Percentiles rank a stretch among this genome's conserved stretches.
Conservation (phyloP, 1,139 yeast species). For the Debaryomyces sp. region DNA sequence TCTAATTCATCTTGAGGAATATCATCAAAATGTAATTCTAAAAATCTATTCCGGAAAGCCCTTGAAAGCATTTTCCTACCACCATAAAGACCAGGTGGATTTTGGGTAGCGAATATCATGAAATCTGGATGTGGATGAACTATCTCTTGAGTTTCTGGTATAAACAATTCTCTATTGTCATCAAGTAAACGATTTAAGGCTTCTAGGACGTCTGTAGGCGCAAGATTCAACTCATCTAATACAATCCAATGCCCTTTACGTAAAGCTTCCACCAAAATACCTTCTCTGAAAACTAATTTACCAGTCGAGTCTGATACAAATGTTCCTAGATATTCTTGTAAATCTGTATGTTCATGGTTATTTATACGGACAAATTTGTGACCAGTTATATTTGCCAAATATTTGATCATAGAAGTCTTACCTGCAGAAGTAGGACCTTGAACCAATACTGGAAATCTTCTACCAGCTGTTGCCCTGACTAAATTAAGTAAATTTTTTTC, state of each 20-base stretch:
- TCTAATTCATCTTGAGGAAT: slow-evolving; percentile 96
- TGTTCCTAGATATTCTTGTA: slow-evolving; percentile 94
- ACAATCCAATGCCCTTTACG: slow-evolving; percentile 97
- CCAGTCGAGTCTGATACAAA: slow-evolving; percentile 89
- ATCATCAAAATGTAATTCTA: slow-evolving; percentile 95
- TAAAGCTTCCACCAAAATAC: slow-evolving; percentile 89
- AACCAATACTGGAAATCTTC: slow-evolving; percentile 85
- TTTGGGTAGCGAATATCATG: slow-evolving; percentile 97
- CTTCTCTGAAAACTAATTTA: slow-evolving; percentile 81
- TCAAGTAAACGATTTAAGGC: slow-evolving; percentile 93
- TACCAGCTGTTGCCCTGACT: slow-evolving; percentile 90
- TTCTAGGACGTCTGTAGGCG: slow-evolving; percentile 96
- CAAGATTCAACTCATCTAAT: slow-evolving; percentile 92
- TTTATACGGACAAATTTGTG: slow-evolving; percentile 96
- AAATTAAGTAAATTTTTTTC: slow-evolving; percentile 89
- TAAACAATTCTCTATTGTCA: slow-evolving; percentile 91
- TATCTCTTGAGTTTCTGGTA: slow-evolving; percentile 96
- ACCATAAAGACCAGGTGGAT: slow-evolving; percentile 97
- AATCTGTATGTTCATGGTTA: slow-evolving; percentile 96
- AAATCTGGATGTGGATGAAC: slow-evolving; percentile 96
- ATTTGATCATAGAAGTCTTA: slow-evolving; percentile 94
- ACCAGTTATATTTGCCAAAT: slow-evolving; percentile 88
- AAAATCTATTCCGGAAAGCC: slow-evolving; percentile 93
- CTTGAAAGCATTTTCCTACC: slow-evolving; percentile 93
- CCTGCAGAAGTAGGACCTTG: slow-evolving; percentile 99